These are phyloP conservation scores for Mucor mucedo DNA, from an alignment of 371 early-diverging fungal genomes.

Conservation along the genomic window DNA sequence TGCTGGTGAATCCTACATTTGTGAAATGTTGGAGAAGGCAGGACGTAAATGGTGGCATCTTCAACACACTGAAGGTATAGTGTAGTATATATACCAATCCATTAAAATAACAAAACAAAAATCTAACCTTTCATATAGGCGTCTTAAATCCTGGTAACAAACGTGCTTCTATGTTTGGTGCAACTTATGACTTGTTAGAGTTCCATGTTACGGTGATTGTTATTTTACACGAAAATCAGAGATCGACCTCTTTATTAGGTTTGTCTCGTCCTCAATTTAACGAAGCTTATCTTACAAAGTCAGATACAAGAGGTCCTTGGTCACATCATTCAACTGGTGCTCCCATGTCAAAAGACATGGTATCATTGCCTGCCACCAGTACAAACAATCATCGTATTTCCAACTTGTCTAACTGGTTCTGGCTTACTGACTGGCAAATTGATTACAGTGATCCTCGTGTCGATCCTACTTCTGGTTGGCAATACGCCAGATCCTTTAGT, in stretches of 20 bases:
- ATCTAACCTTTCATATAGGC: neutral
- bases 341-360: slow-evolving; percentile 57
- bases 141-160: slow-evolving; percentile 25
- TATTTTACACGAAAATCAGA: slow-evolving; percentile 74
- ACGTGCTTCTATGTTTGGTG: slow-evolving; percentile 33
- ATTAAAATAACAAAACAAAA: too few species aligned
- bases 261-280: slow-evolving; percentile 61
- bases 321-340: slow-evolving; percentile 58
- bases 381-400: slow-evolving; percentile 24
- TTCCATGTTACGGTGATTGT: slow-evolving; percentile 70
- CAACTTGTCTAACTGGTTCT: slow-evolving; percentile 68
- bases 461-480: slow-evolving; percentile 72
- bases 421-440: slow-evolving; percentile 84
- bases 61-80: slow-evolving; percentile 23
- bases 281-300: slow-evolving; percentile 47
- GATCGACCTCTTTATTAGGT: slow-evolving; percentile 57
- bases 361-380: slow-evolving; percentile 49
- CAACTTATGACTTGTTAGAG: slow-evolving; percentile 53
- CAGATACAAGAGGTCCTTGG: slow-evolving; percentile 67
- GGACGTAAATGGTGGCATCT: slow-evolving; percentile 39
- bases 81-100: too few species aligned
- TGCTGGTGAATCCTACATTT: slow-evolving; percentile 60
- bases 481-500: slow-evolving; percentile 67
- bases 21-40: slow-evolving; percentile 66
- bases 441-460: slow-evolving; percentile 69